A percentile compares a stretch with the other conserved stretches of the same genome.
Conservation (phyloP, 352 stramenopile species). For the Phytophthora macrochlamydospora region DNA sequence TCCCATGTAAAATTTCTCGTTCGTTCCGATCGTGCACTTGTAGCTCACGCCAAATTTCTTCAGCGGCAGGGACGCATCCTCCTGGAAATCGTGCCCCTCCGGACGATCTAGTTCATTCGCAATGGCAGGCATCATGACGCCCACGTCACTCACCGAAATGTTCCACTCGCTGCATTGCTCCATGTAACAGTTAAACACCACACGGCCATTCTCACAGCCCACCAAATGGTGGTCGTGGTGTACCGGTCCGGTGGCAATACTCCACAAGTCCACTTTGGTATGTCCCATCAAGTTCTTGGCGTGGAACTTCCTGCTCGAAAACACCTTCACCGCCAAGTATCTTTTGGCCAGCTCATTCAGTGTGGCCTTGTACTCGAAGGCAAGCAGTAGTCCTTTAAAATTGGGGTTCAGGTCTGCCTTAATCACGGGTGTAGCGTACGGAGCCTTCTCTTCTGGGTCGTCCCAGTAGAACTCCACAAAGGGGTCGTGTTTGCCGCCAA, state of each 20-base stretch:
- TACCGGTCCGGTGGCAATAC: slow-evolving; percentile 82
- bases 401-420: slow-evolving; percentile 89
- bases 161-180: slow-evolving; percentile 91
- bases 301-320: slow-evolving; percentile 81
- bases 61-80: slow-evolving; percentile 85
- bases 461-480: slow-evolving; percentile 92
- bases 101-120: slow-evolving; percentile 88
- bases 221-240: slow-evolving; percentile 89
- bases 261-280: slow-evolving; percentile 82
- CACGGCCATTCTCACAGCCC: slow-evolving; percentile 85
- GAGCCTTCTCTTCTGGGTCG: slow-evolving; percentile 62
- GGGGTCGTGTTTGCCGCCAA: slow-evolving; percentile 86
- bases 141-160: slow-evolving; percentile 88
- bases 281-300: slow-evolving; percentile 79
- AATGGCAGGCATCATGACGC: slow-evolving; percentile 90
- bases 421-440: slow-evolving; percentile 84
- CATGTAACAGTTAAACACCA: slow-evolving; percentile 93
- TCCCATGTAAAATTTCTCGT: slow-evolving; percentile 87
- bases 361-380: slow-evolving; percentile 84
- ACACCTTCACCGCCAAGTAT: slow-evolving; percentile 78
- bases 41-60: slow-evolving; percentile 92
- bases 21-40: slow-evolving; percentile 90
- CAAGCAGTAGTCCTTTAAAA: slow-evolving; percentile 87
- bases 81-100: slow-evolving; percentile 90
- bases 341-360: slow-evolving; percentile 65